Conservation (phyloP, 495 filamentous ascomycete genomes). For the Penicillium cataractarum region DNA sequence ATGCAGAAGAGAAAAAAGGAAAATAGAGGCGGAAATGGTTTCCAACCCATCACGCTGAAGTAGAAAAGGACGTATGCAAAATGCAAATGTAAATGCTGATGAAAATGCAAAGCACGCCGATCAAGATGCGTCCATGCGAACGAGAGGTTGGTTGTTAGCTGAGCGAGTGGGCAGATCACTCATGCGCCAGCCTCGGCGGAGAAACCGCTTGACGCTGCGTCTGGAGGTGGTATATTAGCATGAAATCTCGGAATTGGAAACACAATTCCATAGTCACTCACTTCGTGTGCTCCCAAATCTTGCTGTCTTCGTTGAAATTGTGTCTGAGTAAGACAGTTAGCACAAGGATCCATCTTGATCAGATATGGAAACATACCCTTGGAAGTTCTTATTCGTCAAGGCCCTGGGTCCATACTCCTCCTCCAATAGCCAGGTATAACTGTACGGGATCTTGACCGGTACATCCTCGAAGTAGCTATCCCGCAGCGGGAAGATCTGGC, state of each 20-base stretch:
- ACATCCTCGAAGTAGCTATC: constrained; percentile 78
- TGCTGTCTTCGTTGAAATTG: constrained; percentile 40
- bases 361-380: constrained; percentile 52
- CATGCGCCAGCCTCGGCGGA: constrained; percentile 19
- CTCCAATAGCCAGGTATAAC: constrained; percentile 69
- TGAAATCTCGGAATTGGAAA: background rate
- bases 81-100: constrained; percentile 8
- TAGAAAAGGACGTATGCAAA: constrained; percentile 6
- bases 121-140: constrained; percentile 19
- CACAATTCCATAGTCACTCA: background rate
- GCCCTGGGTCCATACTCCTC: constrained; percentile 75
- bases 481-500: constrained; percentile 78
- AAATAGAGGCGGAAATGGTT: constrained; percentile 3
- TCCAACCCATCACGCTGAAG: constrained; percentile 5
- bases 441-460: constrained; percentile 73
- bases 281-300: constrained; percentile 36
- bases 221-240: background rate
- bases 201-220: constrained; percentile 17
- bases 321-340: constrained; percentile 28
- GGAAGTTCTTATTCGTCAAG: constrained; percentile 64
- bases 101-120: constrained; percentile 5
- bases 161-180: constrained; percentile 14
- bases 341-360: background rate
- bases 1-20: constrained; percentile 21
- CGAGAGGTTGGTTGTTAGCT: constrained; percentile 11